Base-by-base conservation (phyloP, 2,329 filamentous ascomycete genomes). In the Remersonia thermophila region DNA sequence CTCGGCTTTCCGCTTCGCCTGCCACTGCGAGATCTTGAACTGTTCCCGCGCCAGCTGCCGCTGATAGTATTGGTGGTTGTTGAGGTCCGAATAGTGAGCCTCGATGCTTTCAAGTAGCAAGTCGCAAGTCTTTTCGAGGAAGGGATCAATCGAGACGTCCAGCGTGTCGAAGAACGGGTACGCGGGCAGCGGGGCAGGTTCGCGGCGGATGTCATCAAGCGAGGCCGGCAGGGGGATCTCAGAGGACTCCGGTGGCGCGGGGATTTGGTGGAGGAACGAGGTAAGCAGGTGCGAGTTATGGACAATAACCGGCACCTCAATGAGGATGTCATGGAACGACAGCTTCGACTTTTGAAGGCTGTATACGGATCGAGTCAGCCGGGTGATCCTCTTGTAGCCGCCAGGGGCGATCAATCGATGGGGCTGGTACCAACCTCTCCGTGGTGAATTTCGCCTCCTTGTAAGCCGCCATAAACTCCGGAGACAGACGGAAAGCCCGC, bases 271-370 rank as follows among this genome's bases (percentile, higher is more conserved):
- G 43, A 98, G 76, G 66, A 91, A 93, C 26, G 85, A 83, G 42
- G 85, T 96, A 55, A 96, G 77, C 57, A 96, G 82, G 64, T 96
- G 89, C 27, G 89, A 94, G 77, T 96, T 96, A 73, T 94, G 87
- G 52, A 98, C 74, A 44, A 73, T 73, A 50, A 98, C 73, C 35
- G 91, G 89, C 38, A 94, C 70, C 67, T 98, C 91, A 51, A 85
- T 68, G 47, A 98, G 69, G 57, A 96, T 91, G 55, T 96, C 89
- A 63, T 86, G 83, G 71, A 91, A 94, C 47, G 83, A 78, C 50
- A 98, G 71, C 59, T 87, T 91, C 46, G 83, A 85, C 66, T 95
- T 95, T 69, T 93, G 84, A 48, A 98, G 75, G 59, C 87, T 95
- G 28, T 31, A 33, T 3, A n/a, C 11, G 16, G 18, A 16, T 28